Percentiles rank a stretch among this genome's conserved stretches.
These are phyloP conservation scores for Metschnikowia gelsemii DNA, from an alignment of 805 yeast genomes.

Conservation along the genomic window DNA sequence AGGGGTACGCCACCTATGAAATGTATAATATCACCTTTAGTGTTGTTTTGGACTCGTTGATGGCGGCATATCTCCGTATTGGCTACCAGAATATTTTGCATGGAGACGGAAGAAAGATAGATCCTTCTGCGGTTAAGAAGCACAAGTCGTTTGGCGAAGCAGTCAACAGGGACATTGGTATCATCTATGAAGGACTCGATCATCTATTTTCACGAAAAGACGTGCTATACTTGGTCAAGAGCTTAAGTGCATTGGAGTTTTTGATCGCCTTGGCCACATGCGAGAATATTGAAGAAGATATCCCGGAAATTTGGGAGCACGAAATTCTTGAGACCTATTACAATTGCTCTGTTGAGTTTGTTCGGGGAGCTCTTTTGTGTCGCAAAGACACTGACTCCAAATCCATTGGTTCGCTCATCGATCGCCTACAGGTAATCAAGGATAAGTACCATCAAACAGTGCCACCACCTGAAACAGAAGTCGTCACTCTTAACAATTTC, in stretches of 20 bases:
- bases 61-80: constrained; percentile 37
- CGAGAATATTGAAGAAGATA: constrained; percentile 32
- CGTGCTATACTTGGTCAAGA: constrained; percentile 36
- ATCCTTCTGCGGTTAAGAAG: constrained; percentile 36
- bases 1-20: constrained; percentile 44
- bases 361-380: constrained; percentile 60
- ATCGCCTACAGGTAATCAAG: constrained; percentile 30
- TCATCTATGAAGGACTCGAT: constrained; percentile 38
- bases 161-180: constrained; percentile 37
- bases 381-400: constrained; percentile 44
- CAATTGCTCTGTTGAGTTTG: constrained; percentile 72
- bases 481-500: constrained; percentile 37
- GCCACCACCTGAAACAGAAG: constrained; percentile 33
- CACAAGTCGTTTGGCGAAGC: constrained; percentile 40
- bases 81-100: constrained; percentile 43
- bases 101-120: constrained; percentile 43
- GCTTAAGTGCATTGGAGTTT: constrained; percentile 42
- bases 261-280: constrained; percentile 41
- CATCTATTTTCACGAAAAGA: constrained; percentile 43
- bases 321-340: constrained; percentile 64
- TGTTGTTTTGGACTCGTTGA: constrained; percentile 38
- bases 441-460: constrained; percentile 32
- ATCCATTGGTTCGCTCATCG: constrained; percentile 29
- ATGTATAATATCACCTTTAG: constrained; percentile 41
- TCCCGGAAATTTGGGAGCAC: constrained; percentile 52